Evolutionary conservation across 257 asterid genomes (phyloP).

Genomic region (Jaltomata sinuosa): DNA sequence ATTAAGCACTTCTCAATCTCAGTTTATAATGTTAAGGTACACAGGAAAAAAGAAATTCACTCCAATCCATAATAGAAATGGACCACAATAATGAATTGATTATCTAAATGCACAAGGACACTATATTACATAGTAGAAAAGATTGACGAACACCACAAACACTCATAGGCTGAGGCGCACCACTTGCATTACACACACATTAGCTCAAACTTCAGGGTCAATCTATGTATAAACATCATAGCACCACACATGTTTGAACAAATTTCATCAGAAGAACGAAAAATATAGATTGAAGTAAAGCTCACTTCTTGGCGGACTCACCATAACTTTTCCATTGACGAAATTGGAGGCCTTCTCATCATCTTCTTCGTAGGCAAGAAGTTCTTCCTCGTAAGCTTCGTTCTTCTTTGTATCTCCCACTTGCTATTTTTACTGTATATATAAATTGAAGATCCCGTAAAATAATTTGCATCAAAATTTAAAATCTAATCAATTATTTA

Average conservation of each 20-base stretch:
- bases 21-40: not conserved
- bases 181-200: not conserved
- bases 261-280: too few species aligned
- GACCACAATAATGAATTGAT: not conserved
- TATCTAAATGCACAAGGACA: not conserved
- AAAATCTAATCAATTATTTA: not conserved
- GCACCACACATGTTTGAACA: not conserved
- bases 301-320: slow-evolving; percentile 83
- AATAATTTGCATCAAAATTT: not conserved
- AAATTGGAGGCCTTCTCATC: slow-evolving; percentile 80
- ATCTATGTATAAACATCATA: not conserved
- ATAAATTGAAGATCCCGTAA: slow-evolving; percentile 4
- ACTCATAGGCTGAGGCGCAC: not conserved
- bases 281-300: too few species aligned
- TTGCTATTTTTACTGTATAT: not conserved
- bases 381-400: slow-evolving; percentile 95
- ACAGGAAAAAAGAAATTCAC: not conserved
- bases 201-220: not conserved
- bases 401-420: slow-evolving; percentile 71
- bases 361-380: slow-evolving; percentile 90
- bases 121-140: not conserved
- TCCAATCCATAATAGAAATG: not conserved
- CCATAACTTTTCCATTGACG: slow-evolving; percentile 58
- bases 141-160: not conserved
- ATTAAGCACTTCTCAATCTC: not conserved